Percentiles rank a stretch among this genome's conserved stretches.
phyloP scores from a whole-genome alignment of 768 basidiomycete species.

The Auriscalpium vulgare region DNA sequence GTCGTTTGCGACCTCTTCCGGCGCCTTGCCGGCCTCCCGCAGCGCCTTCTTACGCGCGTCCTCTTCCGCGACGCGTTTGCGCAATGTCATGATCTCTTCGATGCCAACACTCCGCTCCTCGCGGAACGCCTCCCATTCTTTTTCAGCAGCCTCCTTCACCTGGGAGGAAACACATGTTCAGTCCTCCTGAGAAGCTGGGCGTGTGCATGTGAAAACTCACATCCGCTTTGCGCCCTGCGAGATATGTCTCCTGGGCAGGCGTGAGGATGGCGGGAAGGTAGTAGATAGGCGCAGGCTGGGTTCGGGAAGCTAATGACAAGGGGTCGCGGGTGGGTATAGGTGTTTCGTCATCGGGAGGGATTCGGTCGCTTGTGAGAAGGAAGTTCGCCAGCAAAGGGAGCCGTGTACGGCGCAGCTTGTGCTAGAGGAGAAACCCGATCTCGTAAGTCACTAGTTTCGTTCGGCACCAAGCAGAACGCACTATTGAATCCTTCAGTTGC shows the following conservation, averaged over 20 bases:
- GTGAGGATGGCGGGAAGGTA: slow-evolving; percentile 68
- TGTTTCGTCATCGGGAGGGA: slow-evolving; percentile 32
- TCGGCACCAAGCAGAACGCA: slow-evolving; percentile 28
- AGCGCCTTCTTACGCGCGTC: slow-evolving; percentile 40
- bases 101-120: slow-evolving; percentile 52
- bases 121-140: slow-evolving; percentile 60
- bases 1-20: slow-evolving; percentile 22
- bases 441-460: no score
- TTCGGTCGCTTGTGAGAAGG: slow-evolving; percentile 63
- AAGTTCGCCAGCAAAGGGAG: slow-evolving; percentile 71
- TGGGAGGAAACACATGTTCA: slow-evolving; percentile 20
- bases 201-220: slow-evolving; percentile 26
- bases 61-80: slow-evolving; percentile 60
- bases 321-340: slow-evolving; percentile 24
- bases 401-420: slow-evolving; percentile 64
- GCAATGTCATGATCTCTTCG: slow-evolving; percentile 52
- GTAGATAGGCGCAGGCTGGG: slow-evolving; percentile 71
- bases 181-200: neutral
- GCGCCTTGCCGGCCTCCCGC: slow-evolving; percentile 30
- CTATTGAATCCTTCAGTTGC: slow-evolving; percentile 74
- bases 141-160: slow-evolving; percentile 56
- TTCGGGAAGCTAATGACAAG: slow-evolving; percentile 44
- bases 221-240: slow-evolving; percentile 54
- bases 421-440: slow-evolving; percentile 29
- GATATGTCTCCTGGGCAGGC: slow-evolving; percentile 61